These are phyloP conservation scores for Microcos paniculata DNA, from an alignment of 345 rosid genomes.

Conservation along the genomic window DNA sequence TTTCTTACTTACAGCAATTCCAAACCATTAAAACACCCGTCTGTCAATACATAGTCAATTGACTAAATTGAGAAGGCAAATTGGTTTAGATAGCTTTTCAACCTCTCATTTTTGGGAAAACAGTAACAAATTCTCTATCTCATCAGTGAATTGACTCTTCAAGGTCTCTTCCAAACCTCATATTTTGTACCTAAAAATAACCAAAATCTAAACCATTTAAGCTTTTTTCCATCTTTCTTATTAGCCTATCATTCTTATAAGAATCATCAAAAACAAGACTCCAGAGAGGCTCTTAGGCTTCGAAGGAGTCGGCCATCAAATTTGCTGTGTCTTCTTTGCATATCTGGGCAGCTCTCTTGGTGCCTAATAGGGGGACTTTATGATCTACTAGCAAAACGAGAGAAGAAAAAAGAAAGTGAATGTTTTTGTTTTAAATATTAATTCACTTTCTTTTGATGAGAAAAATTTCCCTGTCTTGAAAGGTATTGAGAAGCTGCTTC, in stretches of 20 bases:
- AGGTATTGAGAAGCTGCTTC: neutral
- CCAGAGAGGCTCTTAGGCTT: neutral
- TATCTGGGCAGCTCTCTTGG: neutral
- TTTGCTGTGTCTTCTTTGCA: neutral
- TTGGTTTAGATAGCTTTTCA: neutral
- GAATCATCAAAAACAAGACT: neutral
- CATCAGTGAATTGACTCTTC: neutral
- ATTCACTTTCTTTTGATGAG: neutral
- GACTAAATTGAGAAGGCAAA: neutral
- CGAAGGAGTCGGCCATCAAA: neutral
- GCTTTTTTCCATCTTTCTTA: neutral
- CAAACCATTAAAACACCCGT: neutral
- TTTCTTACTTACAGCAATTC: neutral
- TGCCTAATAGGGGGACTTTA: neutral
- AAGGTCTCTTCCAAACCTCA: neutral
- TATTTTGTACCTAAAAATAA: slow-evolving; percentile 5
- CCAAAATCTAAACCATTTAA: neutral
- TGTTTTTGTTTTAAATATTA: too few relatives aligned
- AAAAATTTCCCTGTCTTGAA: neutral
- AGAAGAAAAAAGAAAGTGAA: neutral
- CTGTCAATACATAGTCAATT: neutral
- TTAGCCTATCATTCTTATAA: neutral
- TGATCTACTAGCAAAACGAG: neutral
- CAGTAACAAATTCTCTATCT: neutral
- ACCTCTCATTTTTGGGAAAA: slow-evolving; percentile 10